Percentiles rank a stretch among this genome's conserved stretches.
phyloP scores from a whole-genome alignment of 345 rosid genomes.

The Rhizophora apiculata region DNA sequence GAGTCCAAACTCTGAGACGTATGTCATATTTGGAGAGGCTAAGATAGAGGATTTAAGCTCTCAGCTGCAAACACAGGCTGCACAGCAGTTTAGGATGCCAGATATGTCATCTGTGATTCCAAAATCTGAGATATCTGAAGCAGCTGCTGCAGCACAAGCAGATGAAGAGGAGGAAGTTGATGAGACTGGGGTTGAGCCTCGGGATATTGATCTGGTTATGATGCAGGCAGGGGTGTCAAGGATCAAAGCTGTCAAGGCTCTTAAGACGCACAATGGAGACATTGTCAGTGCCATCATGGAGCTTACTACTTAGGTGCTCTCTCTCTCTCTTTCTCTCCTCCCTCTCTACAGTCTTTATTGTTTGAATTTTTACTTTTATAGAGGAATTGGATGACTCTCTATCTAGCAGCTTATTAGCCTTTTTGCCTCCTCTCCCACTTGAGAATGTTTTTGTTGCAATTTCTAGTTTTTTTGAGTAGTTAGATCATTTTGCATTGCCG shows the following conservation, averaged over 20 bases:
- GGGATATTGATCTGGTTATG: constrained; percentile 82
- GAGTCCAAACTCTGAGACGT: constrained; percentile 83
- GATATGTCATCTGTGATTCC: constrained; percentile 54
- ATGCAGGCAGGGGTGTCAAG: constrained; percentile 77
- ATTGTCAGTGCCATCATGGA: constrained; percentile 94
- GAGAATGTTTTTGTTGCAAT: too few relatives aligned
- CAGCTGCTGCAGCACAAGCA: constrained; percentile 27
- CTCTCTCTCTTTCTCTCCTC: background rate
- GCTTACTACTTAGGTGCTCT: constrained; percentile 50
- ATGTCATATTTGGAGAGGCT: constrained; percentile 83
- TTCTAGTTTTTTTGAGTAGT: too few relatives aligned
- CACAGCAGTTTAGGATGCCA: constrained; percentile 85
- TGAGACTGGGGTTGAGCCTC: constrained; percentile 67
- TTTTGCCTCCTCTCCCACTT: too few relatives aligned
- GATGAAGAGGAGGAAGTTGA: constrained; percentile 83
- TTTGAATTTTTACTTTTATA: too few relatives aligned
- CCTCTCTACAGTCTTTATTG: background rate
- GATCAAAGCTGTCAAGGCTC: constrained; percentile 75
- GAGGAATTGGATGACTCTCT: too few relatives aligned
- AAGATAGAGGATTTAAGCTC: constrained; percentile 93
- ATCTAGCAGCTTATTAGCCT: too few relatives aligned
- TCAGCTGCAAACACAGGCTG: constrained; percentile 86
- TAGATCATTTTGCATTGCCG: too few relatives aligned
- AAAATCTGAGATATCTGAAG: constrained; percentile 48
- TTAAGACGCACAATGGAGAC: constrained; percentile 65